Conservation (phyloP, 371 early-diverging fungal genomes). For the Mortierella sp. region DNA sequence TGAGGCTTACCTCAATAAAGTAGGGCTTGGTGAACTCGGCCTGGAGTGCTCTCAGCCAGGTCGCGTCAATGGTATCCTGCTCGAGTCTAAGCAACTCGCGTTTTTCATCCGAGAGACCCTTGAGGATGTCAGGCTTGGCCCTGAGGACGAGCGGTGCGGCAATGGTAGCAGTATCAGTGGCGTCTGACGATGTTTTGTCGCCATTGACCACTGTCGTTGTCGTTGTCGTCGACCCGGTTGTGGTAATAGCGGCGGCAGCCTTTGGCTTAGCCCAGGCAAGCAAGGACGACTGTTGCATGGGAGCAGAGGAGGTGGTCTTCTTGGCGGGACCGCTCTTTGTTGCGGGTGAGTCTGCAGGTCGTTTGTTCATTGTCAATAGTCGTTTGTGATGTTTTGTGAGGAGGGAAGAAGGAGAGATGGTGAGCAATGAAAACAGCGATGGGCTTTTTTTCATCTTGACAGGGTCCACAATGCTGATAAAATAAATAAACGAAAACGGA, state of each 20-base stretch:
- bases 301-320: conserved; percentile 13
- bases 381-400: neutral
- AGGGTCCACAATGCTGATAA: no score
- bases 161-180: neutral
- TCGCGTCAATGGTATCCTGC: conserved; percentile 76
- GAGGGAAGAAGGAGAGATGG: neutral
- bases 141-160: conserved; percentile 10
- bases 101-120: conserved; percentile 59
- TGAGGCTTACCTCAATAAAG: conserved; percentile 72
- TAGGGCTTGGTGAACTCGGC: conserved; percentile 84
- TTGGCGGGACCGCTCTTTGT: conserved; percentile 26
- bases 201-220: neutral
- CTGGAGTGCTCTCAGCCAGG: conserved; percentile 82
- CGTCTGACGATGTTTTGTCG: neutral
- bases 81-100: conserved; percentile 77
- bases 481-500: neutral
- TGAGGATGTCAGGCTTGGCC: conserved; percentile 42
- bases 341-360: conserved; percentile 31
- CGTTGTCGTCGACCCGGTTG: neutral
- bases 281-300: conserved; percentile 39
- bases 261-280: conserved; percentile 51
- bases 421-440: neutral
- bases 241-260: neutral
- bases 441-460: no score
- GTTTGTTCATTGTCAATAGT: conserved; percentile 20